phyloP scores from a whole-genome alignment of 495 filamentous ascomycete genomes.

The Hypoxylon perforatum region DNA sequence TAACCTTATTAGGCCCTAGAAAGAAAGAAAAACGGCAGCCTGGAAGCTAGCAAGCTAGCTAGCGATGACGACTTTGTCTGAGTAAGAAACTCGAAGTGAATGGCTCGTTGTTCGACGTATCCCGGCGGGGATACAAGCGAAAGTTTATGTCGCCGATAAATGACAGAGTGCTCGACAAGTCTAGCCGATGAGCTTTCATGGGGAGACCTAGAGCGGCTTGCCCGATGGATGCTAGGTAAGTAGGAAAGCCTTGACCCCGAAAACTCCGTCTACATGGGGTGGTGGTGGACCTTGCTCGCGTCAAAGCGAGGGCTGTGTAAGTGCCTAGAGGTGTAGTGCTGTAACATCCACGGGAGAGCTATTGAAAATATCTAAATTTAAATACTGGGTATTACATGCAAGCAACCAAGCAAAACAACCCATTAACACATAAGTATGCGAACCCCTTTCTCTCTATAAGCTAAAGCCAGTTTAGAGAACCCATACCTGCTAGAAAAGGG shows the following conservation, averaged over 20 bases:
- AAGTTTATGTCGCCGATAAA: too few relatives aligned
- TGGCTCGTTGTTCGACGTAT: not conserved
- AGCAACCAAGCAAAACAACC: not conserved
- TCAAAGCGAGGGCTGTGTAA: too few relatives aligned
- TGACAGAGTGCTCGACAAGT: too few relatives aligned
- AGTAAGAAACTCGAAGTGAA: not conserved
- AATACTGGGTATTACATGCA: not conserved
- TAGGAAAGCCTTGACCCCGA: too few relatives aligned
- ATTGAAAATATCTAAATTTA: not conserved
- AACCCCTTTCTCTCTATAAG: not conserved
- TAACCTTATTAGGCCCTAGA: not conserved
- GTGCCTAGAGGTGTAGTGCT: too few relatives aligned
- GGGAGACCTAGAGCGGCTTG: too few relatives aligned
- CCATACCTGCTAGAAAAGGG: not conserved
- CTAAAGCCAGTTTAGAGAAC: not conserved
- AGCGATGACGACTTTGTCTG: not conserved
- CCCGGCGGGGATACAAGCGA: not conserved
- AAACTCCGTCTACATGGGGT: too few relatives aligned
- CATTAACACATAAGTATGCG: not conserved
- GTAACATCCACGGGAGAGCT: too few relatives aligned
- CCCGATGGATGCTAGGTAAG: too few relatives aligned
- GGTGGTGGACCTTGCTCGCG: too few relatives aligned
- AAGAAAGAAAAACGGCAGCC: not conserved
- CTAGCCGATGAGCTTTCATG: too few relatives aligned
- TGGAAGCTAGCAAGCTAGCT: not conserved